Evolutionary conservation across 805 yeast genomes (phyloP), one percentile per base, ranked within the genome.

Genomic region (Lachancea meyersii): DNA sequence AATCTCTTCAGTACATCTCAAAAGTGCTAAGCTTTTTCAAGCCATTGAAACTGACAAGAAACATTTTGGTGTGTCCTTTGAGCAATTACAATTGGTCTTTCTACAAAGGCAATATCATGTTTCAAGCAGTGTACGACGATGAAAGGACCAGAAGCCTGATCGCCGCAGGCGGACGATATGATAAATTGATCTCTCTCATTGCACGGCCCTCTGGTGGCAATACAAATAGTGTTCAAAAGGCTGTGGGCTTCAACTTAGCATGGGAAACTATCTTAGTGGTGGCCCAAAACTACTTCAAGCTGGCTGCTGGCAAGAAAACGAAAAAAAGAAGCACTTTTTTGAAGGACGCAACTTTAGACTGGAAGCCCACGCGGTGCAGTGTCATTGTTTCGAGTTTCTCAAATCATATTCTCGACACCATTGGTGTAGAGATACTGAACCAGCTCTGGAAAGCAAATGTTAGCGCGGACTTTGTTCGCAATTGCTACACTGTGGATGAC

Each of bases 111-210:
- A 95, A 95, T 0, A 65, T 89, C 1, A 87, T 93, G 95, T 93
- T 91, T 58, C 95, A 87, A 52, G 86, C 85, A 0, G 75, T 87
- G 1, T 75, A 79, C 49, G 83, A 86, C 42, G 81, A 79, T 71
- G 52, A 72, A 53, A 48, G 71, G 56, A 48, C 59, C 58, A 53
- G 67, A 68, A 67, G 58, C 31, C 48, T 82, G 24, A 68, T 93
- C 31, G 93, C 93, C 13, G 91, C 93, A 0, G 99, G 99, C 35
- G 99, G 99, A 2, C 70, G 99, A 43, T 93, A 88, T 57, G 97
- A 91, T 54, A 68, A 71, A 17, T 69, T 93, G 49, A 76, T 88
- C 11, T 68, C 77, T 2, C 71, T 80, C 14, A 72, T 87, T 46
- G 76, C 91, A 0, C 79, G 85, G 50, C 73, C 78, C 1, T 64